phyloP scores from a whole-genome alignment of 108 stramenopile genomes.

The Cyclotella atomus region DNA sequence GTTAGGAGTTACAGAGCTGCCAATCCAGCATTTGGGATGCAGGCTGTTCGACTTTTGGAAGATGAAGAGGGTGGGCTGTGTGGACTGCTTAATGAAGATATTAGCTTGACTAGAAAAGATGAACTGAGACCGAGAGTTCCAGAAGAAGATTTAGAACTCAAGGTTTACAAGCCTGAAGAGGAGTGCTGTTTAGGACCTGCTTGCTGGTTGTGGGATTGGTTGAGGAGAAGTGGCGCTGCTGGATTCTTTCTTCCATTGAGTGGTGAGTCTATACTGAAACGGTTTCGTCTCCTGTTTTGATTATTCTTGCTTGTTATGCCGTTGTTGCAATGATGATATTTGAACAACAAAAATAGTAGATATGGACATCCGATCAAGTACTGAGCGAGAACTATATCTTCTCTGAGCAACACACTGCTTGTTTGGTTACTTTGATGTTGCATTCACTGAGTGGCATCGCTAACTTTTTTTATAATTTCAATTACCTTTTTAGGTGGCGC shows the following conservation, averaged over 20 bases:
- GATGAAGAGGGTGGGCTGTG: conserved; percentile 25
- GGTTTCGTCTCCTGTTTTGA: no score
- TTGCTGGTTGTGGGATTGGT: conserved; percentile 99
- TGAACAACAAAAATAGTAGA: conserved; percentile 44
- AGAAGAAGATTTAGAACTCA: conserved; percentile 31
- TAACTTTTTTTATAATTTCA: neutral
- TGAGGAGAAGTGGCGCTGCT: conserved; percentile 90
- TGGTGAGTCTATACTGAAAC: no score
- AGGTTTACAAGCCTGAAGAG: conserved; percentile 85
- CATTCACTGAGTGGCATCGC: neutral
- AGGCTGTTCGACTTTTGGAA: conserved; percentile 63
- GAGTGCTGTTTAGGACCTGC: conserved; percentile 98
- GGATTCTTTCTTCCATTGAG: conserved; percentile 97
- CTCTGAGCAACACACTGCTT: conserved; percentile 50
- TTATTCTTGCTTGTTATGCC: no score
- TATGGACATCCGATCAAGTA: conserved; percentile 53
- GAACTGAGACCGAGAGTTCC: conserved; percentile 23
- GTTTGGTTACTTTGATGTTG: neutral
- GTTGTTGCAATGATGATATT: conserved; percentile 31
- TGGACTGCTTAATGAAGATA: conserved; percentile 26
- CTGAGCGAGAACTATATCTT: conserved; percentile 35
- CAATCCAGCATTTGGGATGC: conserved; percentile 86
- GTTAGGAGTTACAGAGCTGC: conserved; percentile 91
- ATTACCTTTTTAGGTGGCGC: conserved; percentile 83
- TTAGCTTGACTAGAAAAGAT: conserved; percentile 24